phyloP scores from a whole-genome alignment of 441 rosid genomes.

The Biscutella auriculata region DNA sequence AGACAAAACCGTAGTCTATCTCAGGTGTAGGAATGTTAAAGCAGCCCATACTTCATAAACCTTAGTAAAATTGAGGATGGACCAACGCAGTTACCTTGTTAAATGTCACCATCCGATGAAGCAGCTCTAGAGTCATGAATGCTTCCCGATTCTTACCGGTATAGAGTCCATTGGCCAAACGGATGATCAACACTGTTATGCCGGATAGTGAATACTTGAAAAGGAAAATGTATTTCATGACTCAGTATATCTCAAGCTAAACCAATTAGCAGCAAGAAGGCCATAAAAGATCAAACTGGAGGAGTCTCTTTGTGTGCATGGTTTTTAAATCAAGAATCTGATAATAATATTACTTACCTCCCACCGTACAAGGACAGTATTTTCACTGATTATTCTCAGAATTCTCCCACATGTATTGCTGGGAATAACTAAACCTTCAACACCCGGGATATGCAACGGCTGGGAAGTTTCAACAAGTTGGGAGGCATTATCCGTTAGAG shows the following conservation, averaged over 20 bases:
- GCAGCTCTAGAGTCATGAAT: slow-evolving; percentile 56
- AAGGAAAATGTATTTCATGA: slow-evolving; percentile 7
- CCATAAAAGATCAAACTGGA: not conserved
- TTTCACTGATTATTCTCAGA: slow-evolving; percentile 47
- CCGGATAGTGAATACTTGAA: slow-evolving; percentile 64
- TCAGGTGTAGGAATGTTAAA: not conserved
- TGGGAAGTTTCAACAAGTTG: slow-evolving; percentile 60
- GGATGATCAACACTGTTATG: slow-evolving; percentile 60
- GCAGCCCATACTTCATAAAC: not conserved
- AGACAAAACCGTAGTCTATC: not conserved
- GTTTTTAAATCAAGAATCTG: not conserved
- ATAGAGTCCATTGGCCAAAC: slow-evolving; percentile 55
- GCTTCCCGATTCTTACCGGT: slow-evolving; percentile 49
- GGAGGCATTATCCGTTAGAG: slow-evolving; percentile 38
- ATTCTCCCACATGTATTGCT: slow-evolving; percentile 63
- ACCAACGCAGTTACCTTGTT: slow-evolving; percentile 46
- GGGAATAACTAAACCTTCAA: slow-evolving; percentile 77
- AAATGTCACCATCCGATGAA: slow-evolving; percentile 68
- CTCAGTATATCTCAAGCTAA: slow-evolving; percentile 18
- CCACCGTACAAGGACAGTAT: slow-evolving; percentile 88
- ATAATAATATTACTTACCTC: slow-evolving; percentile 48
- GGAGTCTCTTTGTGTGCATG: not conserved
- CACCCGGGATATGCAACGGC: slow-evolving; percentile 62
- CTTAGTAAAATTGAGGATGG: not conserved
- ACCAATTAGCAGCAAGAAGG: not conserved